Percentiles rank a stretch among this genome's conserved stretches.
Conservation (phyloP, 305 asterid species). For the Nicotiana rustica region DNA sequence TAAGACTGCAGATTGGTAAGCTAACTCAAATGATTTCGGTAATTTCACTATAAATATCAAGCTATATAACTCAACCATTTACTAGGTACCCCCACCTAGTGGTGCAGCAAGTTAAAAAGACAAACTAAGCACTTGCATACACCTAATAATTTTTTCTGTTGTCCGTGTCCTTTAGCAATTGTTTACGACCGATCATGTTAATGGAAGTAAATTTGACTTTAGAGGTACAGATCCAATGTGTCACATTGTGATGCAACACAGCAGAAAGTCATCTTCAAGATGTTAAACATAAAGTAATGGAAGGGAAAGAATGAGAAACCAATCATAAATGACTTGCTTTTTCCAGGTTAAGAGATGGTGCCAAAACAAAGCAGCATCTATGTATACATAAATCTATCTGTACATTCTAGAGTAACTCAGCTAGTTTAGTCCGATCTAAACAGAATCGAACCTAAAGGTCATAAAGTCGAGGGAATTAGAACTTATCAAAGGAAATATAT, state of each 20-base stretch:
- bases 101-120: not conserved
- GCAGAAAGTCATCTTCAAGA: not conserved
- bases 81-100: not conserved
- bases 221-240: not conserved
- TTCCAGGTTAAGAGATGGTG: constrained; percentile 3
- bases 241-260: constrained; percentile 18
- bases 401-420: not conserved
- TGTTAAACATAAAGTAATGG: not conserved
- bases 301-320: not conserved
- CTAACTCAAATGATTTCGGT: not conserved
- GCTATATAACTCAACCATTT: not conserved
- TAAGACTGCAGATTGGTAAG: constrained; percentile 19
- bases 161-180: not conserved
- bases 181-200: not conserved
- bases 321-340: constrained; percentile 25
- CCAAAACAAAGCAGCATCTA: not conserved
- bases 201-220: not conserved
- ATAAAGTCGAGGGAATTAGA: not conserved
- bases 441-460: not conserved
- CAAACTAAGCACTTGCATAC: constrained; percentile 12
- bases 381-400: constrained; percentile 5
- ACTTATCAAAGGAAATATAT: not conserved
- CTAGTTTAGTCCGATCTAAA: constrained; percentile 1
- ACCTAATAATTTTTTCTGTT: not conserved
- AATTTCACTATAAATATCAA: constrained; percentile 2